Base-by-base conservation (phyloP, 176 grass and related monocot species). In the Oryza coarctata region DNA sequence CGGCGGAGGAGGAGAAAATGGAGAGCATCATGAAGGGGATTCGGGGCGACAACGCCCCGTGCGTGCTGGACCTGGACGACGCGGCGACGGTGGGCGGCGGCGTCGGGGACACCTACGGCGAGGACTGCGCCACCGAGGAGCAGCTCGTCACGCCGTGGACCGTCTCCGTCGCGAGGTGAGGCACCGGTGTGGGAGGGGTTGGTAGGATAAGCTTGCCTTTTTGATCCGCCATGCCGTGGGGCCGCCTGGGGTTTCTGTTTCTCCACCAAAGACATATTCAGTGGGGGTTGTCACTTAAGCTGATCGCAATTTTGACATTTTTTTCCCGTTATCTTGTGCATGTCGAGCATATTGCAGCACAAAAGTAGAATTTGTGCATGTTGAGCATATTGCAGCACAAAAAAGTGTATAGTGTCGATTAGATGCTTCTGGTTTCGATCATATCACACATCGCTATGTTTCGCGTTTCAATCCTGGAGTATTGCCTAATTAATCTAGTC, bases 71-170 rank as follows among this genome's bases (percentile, higher is more conserved):
- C 73, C 70, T 93, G 75, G 89, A 91, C 64, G 90, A 82, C 77
- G 58, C 82, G 72, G 85, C 80, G 79, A 93, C 86, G 29, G 82
- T 91, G 28, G 90, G 44, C 1, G 96, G 93, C 30, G 93, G 96
- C 50, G 89, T 95, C 68, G 93, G 85, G 93, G 96, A 95, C 72
- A 70, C 79, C 87, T 95, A 98, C 76, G 93, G 93, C 76, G 91
- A 99, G 90, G 89, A 99, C 76, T 82, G 68, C 27, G 89, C 90
- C 80, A 95, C 89, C 18, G 89, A 93, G 87, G 96, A 99, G 43
- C 93, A 95, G 71, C 89, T 99, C 69, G 90, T 98, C 82, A 95
- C 96, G 79, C 96, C 93, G 7, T 98, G 96, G 96, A 91, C 89
- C 57, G 73, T 99, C 57, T 90, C 96, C 75, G 93, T 99, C 33